Conservation (phyloP, 305 asterid species). For the Fraxinus ornus region DNA sequence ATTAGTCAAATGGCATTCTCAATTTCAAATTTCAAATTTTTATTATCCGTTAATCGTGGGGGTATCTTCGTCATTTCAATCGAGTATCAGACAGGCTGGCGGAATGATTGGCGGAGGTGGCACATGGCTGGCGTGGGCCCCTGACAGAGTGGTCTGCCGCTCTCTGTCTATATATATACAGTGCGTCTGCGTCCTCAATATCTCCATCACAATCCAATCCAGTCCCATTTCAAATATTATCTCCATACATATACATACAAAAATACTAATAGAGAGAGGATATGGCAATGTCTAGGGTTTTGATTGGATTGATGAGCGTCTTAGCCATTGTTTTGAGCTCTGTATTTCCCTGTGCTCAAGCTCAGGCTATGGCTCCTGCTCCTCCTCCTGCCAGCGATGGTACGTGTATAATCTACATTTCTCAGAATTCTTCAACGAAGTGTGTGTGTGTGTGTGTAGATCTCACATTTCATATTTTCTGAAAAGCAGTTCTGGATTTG, state of each 20-base stretch:
- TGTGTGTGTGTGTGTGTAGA: background rate
- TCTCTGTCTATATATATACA: background rate
- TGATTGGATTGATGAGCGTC: conserved; percentile 24
- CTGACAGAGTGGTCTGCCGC: background rate
- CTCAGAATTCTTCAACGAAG: background rate
- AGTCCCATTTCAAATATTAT: background rate
- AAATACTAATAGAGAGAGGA: background rate
- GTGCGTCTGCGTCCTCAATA: background rate
- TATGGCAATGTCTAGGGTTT: conserved; percentile 21
- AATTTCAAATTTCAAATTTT: background rate
- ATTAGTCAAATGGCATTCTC: background rate
- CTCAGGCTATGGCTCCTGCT: conserved; percentile 44
- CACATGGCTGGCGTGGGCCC: conserved; percentile 25
- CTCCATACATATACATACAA: background rate
- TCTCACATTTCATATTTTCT: background rate
- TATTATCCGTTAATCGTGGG: background rate
- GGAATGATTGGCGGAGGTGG: conserved; percentile 17
- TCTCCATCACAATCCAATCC: background rate
- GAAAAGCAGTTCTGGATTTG: background rate
- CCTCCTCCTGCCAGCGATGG: conserved; percentile 52
- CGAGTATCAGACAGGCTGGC: conserved; percentile 16
- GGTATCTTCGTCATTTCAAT: background rate
- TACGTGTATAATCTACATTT: background rate
- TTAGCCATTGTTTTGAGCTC: conserved; percentile 19
- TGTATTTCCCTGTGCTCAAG: conserved; percentile 29